Evolutionary conservation across 805 yeast species (phyloP).

Genomic region (Cyberlindnera suaveolens): DNA sequence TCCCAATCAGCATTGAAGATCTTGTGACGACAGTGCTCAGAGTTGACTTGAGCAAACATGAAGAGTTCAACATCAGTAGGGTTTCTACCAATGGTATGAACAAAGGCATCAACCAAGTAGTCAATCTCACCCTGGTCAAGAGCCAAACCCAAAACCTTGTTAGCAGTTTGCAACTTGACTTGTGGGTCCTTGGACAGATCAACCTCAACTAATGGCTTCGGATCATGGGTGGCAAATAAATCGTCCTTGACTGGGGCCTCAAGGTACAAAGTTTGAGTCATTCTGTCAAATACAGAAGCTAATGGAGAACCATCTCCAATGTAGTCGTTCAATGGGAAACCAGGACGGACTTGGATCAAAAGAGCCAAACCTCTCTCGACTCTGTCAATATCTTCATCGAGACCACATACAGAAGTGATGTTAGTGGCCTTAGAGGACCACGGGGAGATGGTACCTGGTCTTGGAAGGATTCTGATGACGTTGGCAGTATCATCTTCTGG

Average conservation of each 20-base stretch:
- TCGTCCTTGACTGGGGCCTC: conserved; percentile 63
- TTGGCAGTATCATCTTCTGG: conserved; percentile 39
- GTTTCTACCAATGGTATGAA: conserved; percentile 66
- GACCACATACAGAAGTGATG: conserved; percentile 83
- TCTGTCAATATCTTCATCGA: conserved; percentile 63
- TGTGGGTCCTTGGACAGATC: conserved; percentile 48
- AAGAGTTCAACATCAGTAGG: conserved; percentile 97
- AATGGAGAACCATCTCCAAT: conserved; percentile 51
- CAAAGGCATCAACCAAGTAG: conserved; percentile 79
- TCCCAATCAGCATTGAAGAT: conserved; percentile 98
- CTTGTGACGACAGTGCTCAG: conserved; percentile 99
- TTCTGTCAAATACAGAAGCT: conserved; percentile 79
- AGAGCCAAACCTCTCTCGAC: conserved; percentile 88
- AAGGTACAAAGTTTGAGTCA: conserved; percentile 76
- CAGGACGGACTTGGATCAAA: conserved; percentile 62
- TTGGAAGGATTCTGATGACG: conserved; percentile 75
- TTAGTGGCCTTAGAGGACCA: conserved; percentile 99
- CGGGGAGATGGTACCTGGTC: conserved; percentile 95
- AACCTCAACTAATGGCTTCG: conserved; percentile 77
- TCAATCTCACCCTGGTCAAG: conserved; percentile 90
- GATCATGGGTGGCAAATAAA: conserved; percentile 69
- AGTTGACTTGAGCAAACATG: conserved; percentile 99
- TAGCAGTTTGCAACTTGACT: conserved; percentile 66
- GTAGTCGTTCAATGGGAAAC: conserved; percentile 57
- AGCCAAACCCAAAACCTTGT: conserved; percentile 86